Evolutionary conservation across 139 green algal genomes (phyloP).

Genomic region (Desmodesmus armatus): DNA sequence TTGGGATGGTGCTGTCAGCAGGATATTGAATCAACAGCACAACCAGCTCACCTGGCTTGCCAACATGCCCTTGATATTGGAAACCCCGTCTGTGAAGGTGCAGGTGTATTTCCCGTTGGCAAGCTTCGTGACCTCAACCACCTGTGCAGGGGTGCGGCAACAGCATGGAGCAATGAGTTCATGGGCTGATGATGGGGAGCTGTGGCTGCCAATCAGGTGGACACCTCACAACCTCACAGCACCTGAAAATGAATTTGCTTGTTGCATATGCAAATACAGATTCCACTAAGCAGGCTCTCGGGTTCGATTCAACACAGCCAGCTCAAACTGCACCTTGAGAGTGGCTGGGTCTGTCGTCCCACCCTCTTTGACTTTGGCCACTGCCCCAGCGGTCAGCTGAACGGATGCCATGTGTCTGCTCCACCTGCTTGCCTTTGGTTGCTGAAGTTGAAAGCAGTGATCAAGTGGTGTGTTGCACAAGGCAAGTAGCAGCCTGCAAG

Average conservation of each 20-base stretch:
- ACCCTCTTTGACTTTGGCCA: constrained; percentile 3
- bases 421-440: no score
- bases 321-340: neutral
- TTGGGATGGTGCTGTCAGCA: neutral
- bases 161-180: neutral
- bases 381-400: no score
- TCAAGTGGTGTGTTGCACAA: no score
- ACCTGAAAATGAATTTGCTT: neutral
- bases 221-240: neutral
- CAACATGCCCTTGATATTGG: constrained; percentile 53
- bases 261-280: no score
- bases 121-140: constrained; percentile 44
- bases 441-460: no score
- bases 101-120: constrained; percentile 53
- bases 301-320: neutral
- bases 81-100: constrained; percentile 58
- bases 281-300: no score
- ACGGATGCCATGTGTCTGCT: no score
- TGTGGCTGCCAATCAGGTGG: neutral
- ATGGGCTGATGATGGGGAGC: neutral
- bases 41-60: constrained; percentile 52
- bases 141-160: neutral
- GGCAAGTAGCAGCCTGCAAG: no score
- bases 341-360: constrained; percentile 18
- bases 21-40: neutral